phyloP scores from a whole-genome alignment of 75 land plant genomes.

The Larix kaempferi region DNA sequence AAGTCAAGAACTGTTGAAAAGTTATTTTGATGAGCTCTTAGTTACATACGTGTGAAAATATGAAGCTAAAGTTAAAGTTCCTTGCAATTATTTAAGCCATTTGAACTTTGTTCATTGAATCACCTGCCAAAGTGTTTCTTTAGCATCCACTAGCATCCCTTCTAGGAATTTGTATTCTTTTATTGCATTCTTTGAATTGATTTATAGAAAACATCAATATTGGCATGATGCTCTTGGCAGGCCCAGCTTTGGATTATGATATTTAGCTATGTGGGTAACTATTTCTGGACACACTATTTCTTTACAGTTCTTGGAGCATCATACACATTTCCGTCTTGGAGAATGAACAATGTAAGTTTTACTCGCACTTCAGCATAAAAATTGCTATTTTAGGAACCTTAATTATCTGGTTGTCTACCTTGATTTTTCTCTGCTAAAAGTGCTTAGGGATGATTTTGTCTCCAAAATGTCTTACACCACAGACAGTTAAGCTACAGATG shows the following conservation, averaged over 20 bases:
- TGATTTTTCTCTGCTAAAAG: neutral
- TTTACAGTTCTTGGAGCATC: slow-evolving; percentile 94
- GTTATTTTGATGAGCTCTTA: too few relatives aligned
- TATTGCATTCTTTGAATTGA: neutral
- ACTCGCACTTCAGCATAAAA: neutral
- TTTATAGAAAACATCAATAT: neutral
- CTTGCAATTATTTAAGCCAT: too few relatives aligned
- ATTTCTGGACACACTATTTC: slow-evolving; percentile 98
- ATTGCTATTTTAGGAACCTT: neutral
- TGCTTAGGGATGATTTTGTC: neutral
- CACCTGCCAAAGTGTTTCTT: too few relatives aligned
- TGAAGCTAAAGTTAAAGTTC: too few relatives aligned
- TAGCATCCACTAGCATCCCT: too few relatives aligned
- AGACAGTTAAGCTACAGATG: neutral
- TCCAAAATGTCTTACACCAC: neutral
- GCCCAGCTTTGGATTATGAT: slow-evolving; percentile 91
- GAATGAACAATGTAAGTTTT: slow-evolving; percentile 77
- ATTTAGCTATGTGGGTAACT: slow-evolving; percentile 95
- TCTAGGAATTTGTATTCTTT: too few relatives aligned
- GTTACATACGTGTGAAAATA: too few relatives aligned
- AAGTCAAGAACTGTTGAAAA: too few relatives aligned
- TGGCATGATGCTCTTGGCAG: slow-evolving; percentile 34
- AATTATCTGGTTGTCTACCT: neutral
- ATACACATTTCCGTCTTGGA: slow-evolving; percentile 96
- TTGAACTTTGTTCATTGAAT: too few relatives aligned